Evolutionary conservation across 345 rosid species (phyloP).

Genomic region (Diplotaxis tenuifolia): DNA sequence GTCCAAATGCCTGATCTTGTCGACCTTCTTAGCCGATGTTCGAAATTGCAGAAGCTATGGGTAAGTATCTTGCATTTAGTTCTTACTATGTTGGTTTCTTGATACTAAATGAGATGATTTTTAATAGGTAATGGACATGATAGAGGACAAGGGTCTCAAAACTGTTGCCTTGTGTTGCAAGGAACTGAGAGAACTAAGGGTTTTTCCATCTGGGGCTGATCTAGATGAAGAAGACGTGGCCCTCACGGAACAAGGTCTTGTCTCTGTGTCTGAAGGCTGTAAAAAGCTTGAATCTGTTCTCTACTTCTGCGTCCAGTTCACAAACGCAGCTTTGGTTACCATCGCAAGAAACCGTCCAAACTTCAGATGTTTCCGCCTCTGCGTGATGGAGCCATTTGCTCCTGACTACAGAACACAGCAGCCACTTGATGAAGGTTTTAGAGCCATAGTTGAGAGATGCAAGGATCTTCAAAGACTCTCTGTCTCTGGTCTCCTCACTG

Average conservation of each 20-base stretch:
- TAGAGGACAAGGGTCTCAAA: neutral
- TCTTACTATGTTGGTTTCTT: neutral
- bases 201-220: neutral
- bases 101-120: neutral
- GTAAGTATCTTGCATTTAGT: neutral
- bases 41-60: neutral
- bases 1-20: neutral
- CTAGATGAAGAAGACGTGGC: neutral
- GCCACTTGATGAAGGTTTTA: neutral
- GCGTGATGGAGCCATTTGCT: neutral
- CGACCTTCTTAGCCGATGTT: neutral
- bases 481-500: neutral
- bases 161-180: neutral
- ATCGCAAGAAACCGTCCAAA: neutral
- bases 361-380: neutral
- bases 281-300: neutral
- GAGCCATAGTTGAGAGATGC: neutral
- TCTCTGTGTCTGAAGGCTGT: neutral
- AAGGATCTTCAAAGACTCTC: neutral
- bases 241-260: neutral
- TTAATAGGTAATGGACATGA: neutral
- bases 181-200: neutral
- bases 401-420: neutral
- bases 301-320: neutral
- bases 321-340: neutral